Base-by-base conservation (phyloP, 139 green algal genomes). In the Yamagishiella unicocca region DNA sequence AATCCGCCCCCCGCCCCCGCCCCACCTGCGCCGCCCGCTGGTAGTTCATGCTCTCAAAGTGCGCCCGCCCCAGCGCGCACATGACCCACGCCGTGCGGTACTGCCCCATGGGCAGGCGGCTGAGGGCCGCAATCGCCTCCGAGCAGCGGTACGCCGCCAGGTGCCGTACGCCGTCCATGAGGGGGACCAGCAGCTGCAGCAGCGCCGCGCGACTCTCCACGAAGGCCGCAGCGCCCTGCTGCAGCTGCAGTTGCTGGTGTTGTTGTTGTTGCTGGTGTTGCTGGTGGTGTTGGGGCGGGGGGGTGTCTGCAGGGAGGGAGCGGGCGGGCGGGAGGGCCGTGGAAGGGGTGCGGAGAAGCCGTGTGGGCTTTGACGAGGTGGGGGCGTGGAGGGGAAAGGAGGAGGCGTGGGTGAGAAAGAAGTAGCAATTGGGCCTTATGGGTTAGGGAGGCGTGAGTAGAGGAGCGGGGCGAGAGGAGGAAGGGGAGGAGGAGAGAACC, bases 1-100 rank as follows among this genome's bases (percentile, higher is more conserved):
- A n/a, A n/a, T n/a, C n/a, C n/a, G n/a, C n/a, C 50, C 50, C 17
- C 17, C 12, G 14, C 50, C 50, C 50, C 12, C 50, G 17, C 50
- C 70, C 24, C 55, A 95, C 84, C 58, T 87, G 81, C 35, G 95
- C 94, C 0, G 97, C 93, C 37, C 89, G 64, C 4, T 66, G 38
- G 90, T 99, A 99, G 72, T 98, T 93, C 38, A 98, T 96, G 78
- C 94, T 90, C 89, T 99, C 97, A 80, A 96, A 98, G 87, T 96
- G 88, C 5, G 95, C 95, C 4, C 96, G 90, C 1, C 94, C 97
- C 31, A 98, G 81, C 55, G 93, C 87, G 72, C 90, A 93, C 67
- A 96, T 91, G 83, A 98, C 97, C 93, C 95, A 98, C 1, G 88
- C 94, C 1, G 97, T 98, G 45, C 86, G 75, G 77, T 92, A 92